Evolutionary conservation across 192 early-diverging fungal species (phyloP).

Genomic region (Coemansia sp.): DNA sequence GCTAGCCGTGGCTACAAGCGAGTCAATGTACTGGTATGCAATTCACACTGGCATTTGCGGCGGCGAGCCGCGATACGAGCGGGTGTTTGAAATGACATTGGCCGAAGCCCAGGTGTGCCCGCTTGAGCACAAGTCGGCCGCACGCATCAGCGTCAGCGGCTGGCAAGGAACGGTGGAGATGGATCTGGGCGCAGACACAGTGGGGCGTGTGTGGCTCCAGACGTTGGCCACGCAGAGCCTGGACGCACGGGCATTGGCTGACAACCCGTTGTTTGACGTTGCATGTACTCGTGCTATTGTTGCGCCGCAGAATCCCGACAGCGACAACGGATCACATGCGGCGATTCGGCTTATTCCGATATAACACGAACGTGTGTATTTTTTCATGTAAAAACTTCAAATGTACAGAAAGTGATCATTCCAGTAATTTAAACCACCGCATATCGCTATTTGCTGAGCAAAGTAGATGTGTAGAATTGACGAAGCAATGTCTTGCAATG

Average conservation of each 20-base stretch:
- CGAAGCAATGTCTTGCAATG: background rate
- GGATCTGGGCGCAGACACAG: conserved; percentile 26
- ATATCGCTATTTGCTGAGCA: too few species aligned
- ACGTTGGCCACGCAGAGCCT: background rate
- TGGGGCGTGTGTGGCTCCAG: conserved; percentile 15
- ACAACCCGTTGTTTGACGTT: background rate
- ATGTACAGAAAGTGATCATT: background rate
- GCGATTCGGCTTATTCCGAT: conserved; percentile 17
- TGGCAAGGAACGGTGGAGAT: conserved; percentile 21
- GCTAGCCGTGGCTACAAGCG: conserved; percentile 20
- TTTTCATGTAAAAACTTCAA: background rate
- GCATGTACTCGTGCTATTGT: too few species aligned
- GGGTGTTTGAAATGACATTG: conserved; percentile 1
- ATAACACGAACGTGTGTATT: background rate
- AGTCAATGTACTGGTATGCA: conserved; percentile 17
- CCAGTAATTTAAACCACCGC: too few species aligned
- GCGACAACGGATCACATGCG: conserved; percentile 10
- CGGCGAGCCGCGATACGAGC: conserved; percentile 7
- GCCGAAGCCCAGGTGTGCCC: conserved; percentile 1
- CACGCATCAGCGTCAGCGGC: conserved; percentile 7
- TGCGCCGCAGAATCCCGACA: background rate
- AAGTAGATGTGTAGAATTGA: background rate
- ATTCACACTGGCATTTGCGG: conserved; percentile 2
- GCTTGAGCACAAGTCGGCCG: background rate
- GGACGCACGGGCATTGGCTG: background rate